Base-by-base conservation (phyloP, 495 filamentous ascomycete genomes). In the Trichoderma gamsii region DNA sequence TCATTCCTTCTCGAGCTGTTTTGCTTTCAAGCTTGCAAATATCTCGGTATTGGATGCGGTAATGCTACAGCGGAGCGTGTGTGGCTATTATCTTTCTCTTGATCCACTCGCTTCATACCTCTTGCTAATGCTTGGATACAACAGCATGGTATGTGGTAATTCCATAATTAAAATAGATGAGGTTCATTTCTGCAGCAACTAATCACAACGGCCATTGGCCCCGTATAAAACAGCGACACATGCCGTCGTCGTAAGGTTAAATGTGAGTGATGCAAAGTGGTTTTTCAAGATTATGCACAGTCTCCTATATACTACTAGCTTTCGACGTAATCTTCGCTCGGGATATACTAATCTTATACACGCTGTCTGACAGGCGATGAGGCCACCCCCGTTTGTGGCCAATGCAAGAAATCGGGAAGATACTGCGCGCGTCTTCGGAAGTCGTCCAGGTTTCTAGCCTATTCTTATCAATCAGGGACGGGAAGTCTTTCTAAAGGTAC, bases 181-280 rank as follows among this genome's bases (percentile, higher is more conserved):
- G 44, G 13, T 18, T 15, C n/a, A 15, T 49, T 3, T 16, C 44
- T 49, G 0, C 13, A 61, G 25, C 13, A 12, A 32, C 56, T 61
- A 6, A 61, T 61, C 8, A 18, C 12, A 32, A 16, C 56, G 8
- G 8, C 56, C 27, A 15, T 32, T 18, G 25, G 56, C 56, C 16
- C 15, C 27, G 7, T 61, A n/a, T 13, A 49, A 16, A 3, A 51
- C 38, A 75, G 78, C 67, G 70, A 75, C 56, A 70, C 72, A 9
- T 80, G 77, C 67, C 71, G 77, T 21, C 68, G 66, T 46, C 73
- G 76, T 18, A 75, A 77, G 59, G 67, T 78, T 0, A 76, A 75
- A 68, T 80, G 78, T 78, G 70, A 65, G 74, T 68, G 38, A 29
- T 16, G 23, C 27, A 15, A 67, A 29, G 66, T 49, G 65, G 8